phyloP scores from a whole-genome alignment of 768 basidiomycete genomes.

The Tylopilus plumbeoviolaceoides region DNA sequence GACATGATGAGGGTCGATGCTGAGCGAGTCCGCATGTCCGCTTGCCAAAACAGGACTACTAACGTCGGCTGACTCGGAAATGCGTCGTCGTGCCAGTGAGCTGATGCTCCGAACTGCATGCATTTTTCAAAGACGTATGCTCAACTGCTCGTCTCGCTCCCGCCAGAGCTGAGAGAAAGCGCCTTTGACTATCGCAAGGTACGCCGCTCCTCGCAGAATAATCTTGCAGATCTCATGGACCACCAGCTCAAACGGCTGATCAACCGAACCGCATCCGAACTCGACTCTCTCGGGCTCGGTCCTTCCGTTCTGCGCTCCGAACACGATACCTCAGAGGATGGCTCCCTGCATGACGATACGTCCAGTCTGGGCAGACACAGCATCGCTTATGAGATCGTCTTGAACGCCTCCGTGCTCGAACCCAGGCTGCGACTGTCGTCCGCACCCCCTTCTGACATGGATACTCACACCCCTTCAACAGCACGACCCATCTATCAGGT shows the following conservation, averaged over 20 bases:
- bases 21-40: not conserved
- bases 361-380: constrained; percentile 5
- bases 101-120: constrained; percentile 46
- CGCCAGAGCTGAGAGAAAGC: constrained; percentile 70
- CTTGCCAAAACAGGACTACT: not conserved
- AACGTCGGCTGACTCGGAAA: no score
- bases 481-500: constrained; percentile 7
- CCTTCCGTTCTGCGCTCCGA: constrained; percentile 45
- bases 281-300: constrained; percentile 62
- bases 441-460: constrained; percentile 9
- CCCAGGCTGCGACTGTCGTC: constrained; percentile 56
- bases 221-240: no score
- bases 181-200: constrained; percentile 86
- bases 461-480: not conserved
- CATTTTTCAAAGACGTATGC: constrained; percentile 72
- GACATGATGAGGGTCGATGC: not conserved
- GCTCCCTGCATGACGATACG: not conserved
- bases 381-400: constrained; percentile 57
- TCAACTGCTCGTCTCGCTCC: constrained; percentile 59
- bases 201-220: no score
- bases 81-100: no score
- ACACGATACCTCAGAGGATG: constrained; percentile 10
- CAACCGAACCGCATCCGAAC: constrained; percentile 74
- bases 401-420: constrained; percentile 44
- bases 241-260: constrained; percentile 93